A percentile compares a stretch with the other conserved stretches of the same genome.
Evolutionary conservation across 148 eudicot genomes (phyloP).

Genomic region (Beta vulgaris): DNA sequence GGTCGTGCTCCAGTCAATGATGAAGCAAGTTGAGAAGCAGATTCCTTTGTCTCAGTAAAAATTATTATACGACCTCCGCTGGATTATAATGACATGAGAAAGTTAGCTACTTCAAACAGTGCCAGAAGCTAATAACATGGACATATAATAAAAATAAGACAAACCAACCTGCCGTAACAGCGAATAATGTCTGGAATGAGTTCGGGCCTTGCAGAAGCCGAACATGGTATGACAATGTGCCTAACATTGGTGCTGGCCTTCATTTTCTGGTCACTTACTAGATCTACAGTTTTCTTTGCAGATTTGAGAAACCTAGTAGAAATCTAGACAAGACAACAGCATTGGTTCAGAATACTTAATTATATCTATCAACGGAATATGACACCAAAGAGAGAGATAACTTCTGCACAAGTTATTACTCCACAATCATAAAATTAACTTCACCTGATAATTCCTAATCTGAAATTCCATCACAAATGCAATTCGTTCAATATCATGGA

Average conservation of each 20-base stretch:
- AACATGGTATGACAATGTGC: slow-evolving; percentile 87
- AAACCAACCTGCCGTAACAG: slow-evolving; percentile 74
- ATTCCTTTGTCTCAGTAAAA: slow-evolving; percentile 83
- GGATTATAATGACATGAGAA: slow-evolving; percentile 7
- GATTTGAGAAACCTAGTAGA: slow-evolving; percentile 67
- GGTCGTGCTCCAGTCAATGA: slow-evolving; percentile 84
- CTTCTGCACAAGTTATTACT: background rate
- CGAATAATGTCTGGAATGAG: slow-evolving; percentile 93
- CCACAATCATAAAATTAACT: background rate
- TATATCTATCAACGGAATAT: background rate
- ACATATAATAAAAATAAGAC: too few species aligned
- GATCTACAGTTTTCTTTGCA: slow-evolving; percentile 80
- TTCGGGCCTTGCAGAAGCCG: slow-evolving; percentile 67
- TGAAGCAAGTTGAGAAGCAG: slow-evolving; percentile 66
- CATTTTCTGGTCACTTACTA: slow-evolving; percentile 93
- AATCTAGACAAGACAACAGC: slow-evolving; percentile 42
- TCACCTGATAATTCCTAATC: background rate
- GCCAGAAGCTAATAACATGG: too few species aligned
- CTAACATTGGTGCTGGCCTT: slow-evolving; percentile 88
- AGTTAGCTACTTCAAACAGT: background rate
- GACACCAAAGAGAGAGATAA: background rate
- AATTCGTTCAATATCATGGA: background rate
- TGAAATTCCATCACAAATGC: background rate
- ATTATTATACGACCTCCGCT: slow-evolving; percentile 90
- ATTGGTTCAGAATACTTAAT: slow-evolving; percentile 5